Conservation (phyloP, 2,329 filamentous ascomycete genomes). For the Elsinoe perseae region DNA sequence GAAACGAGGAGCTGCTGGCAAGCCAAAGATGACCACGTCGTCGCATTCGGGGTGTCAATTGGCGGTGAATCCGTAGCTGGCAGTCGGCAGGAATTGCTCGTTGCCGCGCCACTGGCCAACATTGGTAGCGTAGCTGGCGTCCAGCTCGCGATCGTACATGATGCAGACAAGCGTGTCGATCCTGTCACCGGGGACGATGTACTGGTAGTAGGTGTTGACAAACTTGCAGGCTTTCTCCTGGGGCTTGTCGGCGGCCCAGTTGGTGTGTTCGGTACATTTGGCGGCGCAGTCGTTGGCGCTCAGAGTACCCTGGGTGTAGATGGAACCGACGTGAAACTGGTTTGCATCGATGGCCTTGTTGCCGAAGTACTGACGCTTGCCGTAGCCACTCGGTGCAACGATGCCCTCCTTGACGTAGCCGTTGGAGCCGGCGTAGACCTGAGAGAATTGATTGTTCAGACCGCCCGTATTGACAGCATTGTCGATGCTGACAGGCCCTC, state of each 20-base stretch:
- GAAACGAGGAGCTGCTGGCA: no score
- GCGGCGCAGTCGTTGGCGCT: slow-evolving; percentile 26
- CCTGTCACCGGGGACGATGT: slow-evolving; percentile 21
- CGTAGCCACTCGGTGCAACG: slow-evolving; percentile 22
- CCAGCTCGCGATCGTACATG: slow-evolving; percentile 23
- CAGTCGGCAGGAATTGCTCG: slow-evolving; percentile 21
- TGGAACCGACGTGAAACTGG: slow-evolving; percentile 23
- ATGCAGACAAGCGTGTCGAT: slow-evolving; percentile 25
- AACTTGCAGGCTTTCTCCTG: slow-evolving; percentile 24
- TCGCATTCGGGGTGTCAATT: background rate
- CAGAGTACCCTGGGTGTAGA: slow-evolving; percentile 24
- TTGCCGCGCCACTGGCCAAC: slow-evolving; percentile 21
- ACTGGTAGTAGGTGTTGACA: slow-evolving; percentile 30
- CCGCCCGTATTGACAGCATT: slow-evolving; percentile 19
- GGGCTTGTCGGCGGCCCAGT: background rate
- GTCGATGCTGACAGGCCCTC: slow-evolving; percentile 13
- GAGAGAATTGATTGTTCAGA: slow-evolving; percentile 24
- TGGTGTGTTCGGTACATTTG: slow-evolving; percentile 19
- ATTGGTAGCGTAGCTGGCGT: slow-evolving; percentile 23
- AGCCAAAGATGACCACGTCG: no score
- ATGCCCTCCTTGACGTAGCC: slow-evolving; percentile 26
- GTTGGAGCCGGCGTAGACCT: slow-evolving; percentile 29
- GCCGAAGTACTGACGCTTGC: slow-evolving; percentile 19
- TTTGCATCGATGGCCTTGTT: slow-evolving; percentile 27
- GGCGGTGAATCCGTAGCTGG: slow-evolving; percentile 17